These are phyloP conservation scores for Nakaseomyces kungkrabaensis DNA, from an alignment of 1,139 yeast genomes.

Conservation along the genomic window DNA sequence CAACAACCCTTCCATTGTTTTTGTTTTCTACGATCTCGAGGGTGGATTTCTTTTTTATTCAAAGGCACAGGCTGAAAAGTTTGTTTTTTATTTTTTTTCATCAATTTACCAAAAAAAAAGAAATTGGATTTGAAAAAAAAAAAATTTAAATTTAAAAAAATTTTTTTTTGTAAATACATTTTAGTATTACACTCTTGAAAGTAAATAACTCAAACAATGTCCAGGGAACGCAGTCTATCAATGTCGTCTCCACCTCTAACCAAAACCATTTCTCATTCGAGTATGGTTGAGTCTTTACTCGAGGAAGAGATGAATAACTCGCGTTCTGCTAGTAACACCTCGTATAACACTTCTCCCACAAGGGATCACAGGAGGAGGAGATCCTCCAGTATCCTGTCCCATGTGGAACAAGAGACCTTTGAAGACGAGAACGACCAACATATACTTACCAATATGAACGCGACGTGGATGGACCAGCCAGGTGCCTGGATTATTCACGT, in stretches of 20 bases:
- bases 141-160: too few relatives aligned
- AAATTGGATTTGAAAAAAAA: too few relatives aligned
- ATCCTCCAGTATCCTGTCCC: conserved; percentile 66
- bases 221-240: not conserved
- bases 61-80: too few relatives aligned
- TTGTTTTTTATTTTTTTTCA: too few relatives aligned
- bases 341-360: conserved; percentile 16
- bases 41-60: too few relatives aligned
- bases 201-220: not conserved
- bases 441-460: conserved; percentile 79
- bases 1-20: too few relatives aligned
- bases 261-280: not conserved
- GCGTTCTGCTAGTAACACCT: not conserved
- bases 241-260: conserved; percentile 1
- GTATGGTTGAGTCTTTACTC: not conserved
- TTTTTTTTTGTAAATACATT: too few relatives aligned
- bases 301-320: not conserved
- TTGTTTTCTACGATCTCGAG: too few relatives aligned
- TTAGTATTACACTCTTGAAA: too few relatives aligned
- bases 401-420: conserved; percentile 83
- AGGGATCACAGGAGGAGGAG: conserved; percentile 39
- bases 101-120: too few relatives aligned
- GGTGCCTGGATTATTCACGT: conserved; percentile 95
- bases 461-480: conserved; percentile 91
- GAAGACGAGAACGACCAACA: conserved; percentile 92